Conservation (phyloP, 2,329 filamentous ascomycete genomes). For the Phyllosticta ampelicida region DNA sequence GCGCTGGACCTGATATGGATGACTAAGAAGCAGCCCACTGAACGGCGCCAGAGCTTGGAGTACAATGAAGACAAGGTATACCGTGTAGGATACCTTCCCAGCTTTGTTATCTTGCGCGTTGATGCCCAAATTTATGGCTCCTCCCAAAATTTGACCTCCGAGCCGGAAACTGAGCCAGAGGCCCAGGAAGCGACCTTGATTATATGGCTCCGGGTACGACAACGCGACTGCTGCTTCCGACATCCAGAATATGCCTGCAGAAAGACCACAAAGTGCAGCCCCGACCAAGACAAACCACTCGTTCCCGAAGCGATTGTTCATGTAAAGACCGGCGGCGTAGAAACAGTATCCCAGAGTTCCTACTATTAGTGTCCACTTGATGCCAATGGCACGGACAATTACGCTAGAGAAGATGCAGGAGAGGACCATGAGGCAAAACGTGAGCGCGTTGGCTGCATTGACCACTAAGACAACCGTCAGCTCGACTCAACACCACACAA, state of each 20-base stretch:
- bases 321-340: slow-evolving; percentile 60
- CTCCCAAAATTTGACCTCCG: slow-evolving; percentile 58
- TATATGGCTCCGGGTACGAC: slow-evolving; percentile 56
- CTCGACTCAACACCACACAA: slow-evolving; percentile 51
- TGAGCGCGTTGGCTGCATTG: slow-evolving; percentile 60
- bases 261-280: slow-evolving; percentile 57
- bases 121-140: slow-evolving; percentile 59
- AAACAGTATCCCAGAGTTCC: slow-evolving; percentile 64
- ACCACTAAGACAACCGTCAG: slow-evolving; percentile 60
- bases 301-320: slow-evolving; percentile 58
- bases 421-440: slow-evolving; percentile 62
- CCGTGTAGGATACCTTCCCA: slow-evolving; percentile 57
- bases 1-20: slow-evolving; percentile 51
- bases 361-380: slow-evolving; percentile 60
- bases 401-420: slow-evolving; percentile 56
- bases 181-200: slow-evolving; percentile 39
- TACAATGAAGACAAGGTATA: slow-evolving; percentile 60
- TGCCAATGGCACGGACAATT: slow-evolving; percentile 56
- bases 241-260: slow-evolving; percentile 66
- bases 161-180: slow-evolving; percentile 57
- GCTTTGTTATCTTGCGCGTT: slow-evolving; percentile 47
- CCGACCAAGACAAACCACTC: slow-evolving; percentile 61
- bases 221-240: slow-evolving; percentile 64
- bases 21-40: slow-evolving; percentile 52
- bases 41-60: slow-evolving; percentile 56